These are phyloP conservation scores for Penicillium desertorum DNA, from an alignment of 495 filamentous ascomycete species.

Conservation along the genomic window DNA sequence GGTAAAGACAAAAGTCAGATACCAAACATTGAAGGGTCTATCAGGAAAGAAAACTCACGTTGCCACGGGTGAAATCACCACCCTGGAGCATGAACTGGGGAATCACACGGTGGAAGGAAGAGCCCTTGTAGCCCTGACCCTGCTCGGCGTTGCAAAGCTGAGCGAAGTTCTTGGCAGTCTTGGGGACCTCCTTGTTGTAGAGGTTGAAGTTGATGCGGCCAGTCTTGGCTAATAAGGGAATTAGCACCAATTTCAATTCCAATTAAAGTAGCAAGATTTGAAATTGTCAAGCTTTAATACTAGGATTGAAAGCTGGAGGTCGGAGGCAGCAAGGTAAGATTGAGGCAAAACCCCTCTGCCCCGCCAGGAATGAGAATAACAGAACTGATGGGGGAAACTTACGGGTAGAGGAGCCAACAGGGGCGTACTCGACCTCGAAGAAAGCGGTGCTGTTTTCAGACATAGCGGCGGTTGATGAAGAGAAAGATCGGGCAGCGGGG, in stretches of 20 bases:
- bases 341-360: constrained; percentile 19
- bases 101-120: constrained; percentile 93
- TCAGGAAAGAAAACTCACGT: constrained; percentile 56
- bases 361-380: constrained; percentile 13
- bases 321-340: constrained; percentile 8
- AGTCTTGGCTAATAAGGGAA: constrained; percentile 55
- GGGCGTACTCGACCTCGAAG: constrained; percentile 64
- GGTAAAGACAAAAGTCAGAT: background rate
- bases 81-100: constrained; percentile 99
- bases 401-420: constrained; percentile 59
- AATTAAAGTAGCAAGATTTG: background rate
- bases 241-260: constrained; percentile 16
- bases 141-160: constrained; percentile 91
- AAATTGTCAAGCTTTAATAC: background rate
- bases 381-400: constrained; percentile 39
- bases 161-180: constrained; percentile 95
- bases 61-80: constrained; percentile 93
- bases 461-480: constrained; percentile 62
- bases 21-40: background rate
- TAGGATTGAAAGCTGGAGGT: background rate
- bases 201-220: constrained; percentile 90
- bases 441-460: constrained; percentile 55
- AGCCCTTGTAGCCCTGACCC: constrained; percentile 86
- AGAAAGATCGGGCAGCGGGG: constrained; percentile 55
- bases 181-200: constrained; percentile 83